phyloP scores from a whole-genome alignment of 2,329 filamentous ascomycete genomes.

The Stagonosporopsis cucurbitacearum region DNA sequence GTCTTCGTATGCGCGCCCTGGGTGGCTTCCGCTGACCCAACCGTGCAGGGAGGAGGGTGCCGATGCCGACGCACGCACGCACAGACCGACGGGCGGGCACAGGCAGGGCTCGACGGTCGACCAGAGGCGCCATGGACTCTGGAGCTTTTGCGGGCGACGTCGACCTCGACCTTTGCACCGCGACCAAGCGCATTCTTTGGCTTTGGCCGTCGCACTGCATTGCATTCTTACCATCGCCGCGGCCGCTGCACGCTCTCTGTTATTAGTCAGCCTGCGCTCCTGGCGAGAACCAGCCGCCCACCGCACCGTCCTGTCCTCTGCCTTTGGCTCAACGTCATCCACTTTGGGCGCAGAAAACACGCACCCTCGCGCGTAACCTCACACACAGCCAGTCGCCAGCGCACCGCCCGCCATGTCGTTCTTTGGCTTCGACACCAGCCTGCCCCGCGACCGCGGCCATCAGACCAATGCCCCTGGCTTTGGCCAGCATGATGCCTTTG shows the following conservation, averaged over 20 bases:
- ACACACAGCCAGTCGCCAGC: conserved; percentile 8
- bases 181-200: conserved; percentile 8
- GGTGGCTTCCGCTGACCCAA: conserved; percentile 27
- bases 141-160: neutral
- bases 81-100: neutral
- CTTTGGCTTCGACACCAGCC: conserved; percentile 82
- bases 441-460: conserved; percentile 68
- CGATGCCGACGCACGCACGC: neutral
- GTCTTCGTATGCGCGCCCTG: conserved; percentile 18
- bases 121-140: neutral
- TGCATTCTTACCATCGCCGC: neutral
- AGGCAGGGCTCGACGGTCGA: no score
- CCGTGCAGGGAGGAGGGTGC: neutral
- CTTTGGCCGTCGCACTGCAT: neutral
- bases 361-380: conserved; percentile 6
- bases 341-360: conserved; percentile 11
- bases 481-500: conserved; percentile 88
- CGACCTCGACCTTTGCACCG: neutral
- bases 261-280: neutral
- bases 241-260: neutral
- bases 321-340: conserved; percentile 30
- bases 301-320: conserved; percentile 13
- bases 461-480: conserved; percentile 78
- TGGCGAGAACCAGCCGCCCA: conserved; percentile 6
- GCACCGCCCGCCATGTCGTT: conserved; percentile 72